Conservation (phyloP, 1,284 basidiomycete genomes). For the Ustilago curta region DNA sequence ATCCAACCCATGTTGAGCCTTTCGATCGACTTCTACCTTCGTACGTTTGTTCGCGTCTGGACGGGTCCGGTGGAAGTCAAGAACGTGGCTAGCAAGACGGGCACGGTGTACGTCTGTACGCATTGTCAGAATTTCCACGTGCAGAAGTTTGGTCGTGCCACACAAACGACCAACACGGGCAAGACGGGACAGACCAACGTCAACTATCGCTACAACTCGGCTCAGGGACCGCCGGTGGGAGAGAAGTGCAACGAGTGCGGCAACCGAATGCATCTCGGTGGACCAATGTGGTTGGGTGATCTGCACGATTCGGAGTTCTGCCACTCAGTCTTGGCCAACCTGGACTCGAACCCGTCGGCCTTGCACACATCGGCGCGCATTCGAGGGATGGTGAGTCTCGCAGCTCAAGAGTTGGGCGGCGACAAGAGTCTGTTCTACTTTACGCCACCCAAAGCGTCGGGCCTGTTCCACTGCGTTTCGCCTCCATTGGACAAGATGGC, state of each 20-base stretch:
- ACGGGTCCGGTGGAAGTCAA: conserved; percentile 88
- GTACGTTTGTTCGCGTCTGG: conserved; percentile 86
- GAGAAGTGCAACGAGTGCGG: conserved; percentile 85
- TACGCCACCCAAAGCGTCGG: conserved; percentile 83
- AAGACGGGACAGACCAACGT: conserved; percentile 51
- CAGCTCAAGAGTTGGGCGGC: conserved; percentile 80
- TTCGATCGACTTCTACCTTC: conserved; percentile 97
- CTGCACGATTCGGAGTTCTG: conserved; percentile 85
- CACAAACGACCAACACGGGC: conserved; percentile 31
- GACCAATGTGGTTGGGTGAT: conserved; percentile 95
- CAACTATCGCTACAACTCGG: conserved; percentile 75
- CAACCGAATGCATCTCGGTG: conserved; percentile 74
- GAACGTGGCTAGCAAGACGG: conserved; percentile 72
- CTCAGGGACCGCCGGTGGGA: conserved; percentile 76
- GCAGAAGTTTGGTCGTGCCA: conserved; percentile 59
- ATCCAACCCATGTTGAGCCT: conserved; percentile 91
- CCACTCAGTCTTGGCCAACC: conserved; percentile 78
- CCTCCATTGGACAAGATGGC: conserved; percentile 70
- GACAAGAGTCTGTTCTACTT: conserved; percentile 83
- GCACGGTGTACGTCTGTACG: conserved; percentile 62
- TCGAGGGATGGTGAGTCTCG: conserved; percentile 93
- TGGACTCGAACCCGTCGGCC: conserved; percentile 72
- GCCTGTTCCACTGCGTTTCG: conserved; percentile 79
- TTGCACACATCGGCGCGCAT: conserved; percentile 88
- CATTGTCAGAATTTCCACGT: conserved; percentile 59